Conservation (phyloP, 768 basidiomycete genomes). For the Serendipita vermifera region DNA sequence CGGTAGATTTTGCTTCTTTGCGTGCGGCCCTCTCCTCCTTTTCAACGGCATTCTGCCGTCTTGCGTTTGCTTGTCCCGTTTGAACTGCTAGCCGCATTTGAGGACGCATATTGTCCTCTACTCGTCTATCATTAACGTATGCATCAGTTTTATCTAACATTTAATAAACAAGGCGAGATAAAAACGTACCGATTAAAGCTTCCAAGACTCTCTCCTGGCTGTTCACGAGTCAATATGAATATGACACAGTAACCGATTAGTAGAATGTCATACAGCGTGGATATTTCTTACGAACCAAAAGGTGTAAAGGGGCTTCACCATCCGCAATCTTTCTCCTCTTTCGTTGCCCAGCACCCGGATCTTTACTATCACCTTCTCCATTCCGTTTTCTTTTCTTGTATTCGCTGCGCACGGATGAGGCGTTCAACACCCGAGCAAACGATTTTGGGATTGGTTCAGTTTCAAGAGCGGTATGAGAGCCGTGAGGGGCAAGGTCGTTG, state of each 20-base stretch:
- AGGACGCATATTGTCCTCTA: slow-evolving; percentile 35
- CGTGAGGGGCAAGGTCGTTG: slow-evolving; percentile 37
- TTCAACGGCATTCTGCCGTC: background rate
- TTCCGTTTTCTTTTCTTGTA: slow-evolving; percentile 33
- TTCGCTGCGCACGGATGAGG: slow-evolving; percentile 42
- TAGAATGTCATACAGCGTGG: background rate
- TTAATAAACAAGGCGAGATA: background rate
- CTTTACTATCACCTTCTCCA: background rate
- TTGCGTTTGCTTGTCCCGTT: slow-evolving; percentile 4
- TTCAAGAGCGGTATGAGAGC: slow-evolving; percentile 25
- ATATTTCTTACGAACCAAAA: background rate
- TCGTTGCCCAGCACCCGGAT: no score
- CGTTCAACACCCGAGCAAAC: slow-evolving; percentile 49
- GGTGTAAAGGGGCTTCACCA: background rate
- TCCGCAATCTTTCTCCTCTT: slow-evolving; percentile 17
- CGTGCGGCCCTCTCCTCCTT: background rate
- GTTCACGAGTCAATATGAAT: slow-evolving; percentile 31
- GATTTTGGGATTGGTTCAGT: slow-evolving; percentile 61
- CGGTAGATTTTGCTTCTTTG: slow-evolving; percentile 18
- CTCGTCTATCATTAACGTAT: slow-evolving; percentile 38
- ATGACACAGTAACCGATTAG: background rate
- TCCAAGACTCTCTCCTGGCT: slow-evolving; percentile 55
- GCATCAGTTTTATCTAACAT: no score
- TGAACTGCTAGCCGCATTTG: slow-evolving; percentile 35
- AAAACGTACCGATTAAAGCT: slow-evolving; percentile 58